Conservation (phyloP, 441 rosid genomes). For the Adansonia rubrostipa region DNA sequence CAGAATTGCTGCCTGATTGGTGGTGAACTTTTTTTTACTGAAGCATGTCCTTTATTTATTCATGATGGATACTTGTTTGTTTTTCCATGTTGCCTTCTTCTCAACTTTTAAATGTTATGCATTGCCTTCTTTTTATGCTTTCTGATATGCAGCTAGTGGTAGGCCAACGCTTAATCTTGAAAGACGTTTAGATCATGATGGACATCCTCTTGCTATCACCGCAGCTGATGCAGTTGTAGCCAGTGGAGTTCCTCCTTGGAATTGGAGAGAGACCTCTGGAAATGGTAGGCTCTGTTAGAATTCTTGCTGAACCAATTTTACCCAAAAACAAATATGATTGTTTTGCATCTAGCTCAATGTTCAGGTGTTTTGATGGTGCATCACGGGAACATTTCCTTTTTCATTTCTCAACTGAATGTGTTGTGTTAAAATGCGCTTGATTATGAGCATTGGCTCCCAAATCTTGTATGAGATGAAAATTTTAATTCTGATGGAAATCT, state of each 20-base stretch:
- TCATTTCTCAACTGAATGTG: conserved; percentile 12
- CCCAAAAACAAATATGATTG: not conserved
- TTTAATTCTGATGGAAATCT: not conserved
- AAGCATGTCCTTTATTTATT: not conserved
- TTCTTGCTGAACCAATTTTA: not conserved
- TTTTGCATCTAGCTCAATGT: conserved; percentile 16
- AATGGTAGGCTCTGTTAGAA: conserved; percentile 52
- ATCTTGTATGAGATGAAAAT: conserved; percentile 12
- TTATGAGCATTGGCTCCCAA: conserved; percentile 22
- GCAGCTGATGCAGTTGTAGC: conserved; percentile 82
- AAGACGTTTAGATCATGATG: conserved; percentile 92
- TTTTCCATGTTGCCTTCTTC: conserved; percentile 7
- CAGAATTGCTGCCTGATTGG: not conserved
- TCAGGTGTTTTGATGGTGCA: conserved; percentile 22
- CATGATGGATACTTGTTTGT: not conserved
- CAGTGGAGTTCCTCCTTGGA: conserved; percentile 95
- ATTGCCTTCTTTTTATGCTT: conserved; percentile 32
- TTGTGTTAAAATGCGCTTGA: conserved; percentile 10
- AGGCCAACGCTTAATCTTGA: conserved; percentile 91
- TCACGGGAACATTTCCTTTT: not conserved
- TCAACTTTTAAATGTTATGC: conserved; percentile 26
- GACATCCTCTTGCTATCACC: conserved; percentile 90
- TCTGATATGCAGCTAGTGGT: conserved; percentile 65
- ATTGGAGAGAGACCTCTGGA: conserved; percentile 95
- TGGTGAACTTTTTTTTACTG: not conserved